A percentile compares a stretch with the other conserved stretches of the same genome.
phyloP scores from a whole-genome alignment of 352 stramenopile species.

The Globisporangium emineosum region DNA sequence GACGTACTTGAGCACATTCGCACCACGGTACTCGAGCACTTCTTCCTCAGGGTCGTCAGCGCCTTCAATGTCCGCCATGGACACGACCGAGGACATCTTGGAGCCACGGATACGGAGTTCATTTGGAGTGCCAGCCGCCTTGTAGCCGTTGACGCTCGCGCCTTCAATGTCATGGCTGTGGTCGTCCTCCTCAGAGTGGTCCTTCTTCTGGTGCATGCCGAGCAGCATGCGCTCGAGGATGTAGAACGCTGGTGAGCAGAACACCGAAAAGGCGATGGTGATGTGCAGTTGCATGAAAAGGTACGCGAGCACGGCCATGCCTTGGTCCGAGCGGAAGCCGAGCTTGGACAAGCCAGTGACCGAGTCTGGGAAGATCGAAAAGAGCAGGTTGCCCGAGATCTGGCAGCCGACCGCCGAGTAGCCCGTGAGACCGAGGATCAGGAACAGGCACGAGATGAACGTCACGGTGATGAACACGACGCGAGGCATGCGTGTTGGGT shows the following conservation, averaged over 20 bases:
- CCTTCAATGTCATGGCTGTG: not conserved
- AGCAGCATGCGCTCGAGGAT: conserved; percentile 25
- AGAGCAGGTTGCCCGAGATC: conserved; percentile 38
- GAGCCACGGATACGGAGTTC: not conserved
- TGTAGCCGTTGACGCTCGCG: not conserved
- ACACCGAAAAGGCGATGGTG: conserved; percentile 31
- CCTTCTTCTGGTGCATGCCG: conserved; percentile 22
- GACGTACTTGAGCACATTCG: conserved; percentile 20
- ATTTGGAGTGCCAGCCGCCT: not conserved
- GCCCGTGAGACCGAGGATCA: conserved; percentile 33
- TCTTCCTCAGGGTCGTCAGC: not conserved
- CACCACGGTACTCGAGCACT: conserved; percentile 11
- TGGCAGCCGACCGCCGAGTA: conserved; percentile 51
- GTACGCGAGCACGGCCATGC: conserved; percentile 26
- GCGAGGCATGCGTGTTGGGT: conserved; percentile 22
- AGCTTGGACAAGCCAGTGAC: conserved; percentile 24
- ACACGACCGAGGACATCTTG: conserved; percentile 13
- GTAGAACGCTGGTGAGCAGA: conserved; percentile 25
- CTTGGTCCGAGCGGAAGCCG: conserved; percentile 26
- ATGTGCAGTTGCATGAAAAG: conserved; percentile 20
- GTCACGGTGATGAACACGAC: conserved; percentile 43
- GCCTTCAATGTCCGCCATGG: conserved; percentile 15
- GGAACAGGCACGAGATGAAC: conserved; percentile 43
- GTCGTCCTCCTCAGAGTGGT: not conserved
- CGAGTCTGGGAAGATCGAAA: conserved; percentile 12